A percentile compares a stretch with the other conserved stretches of the same genome.
phyloP scores from a whole-genome alignment of 805 yeast species.

The Ogataea pilisensis region DNA sequence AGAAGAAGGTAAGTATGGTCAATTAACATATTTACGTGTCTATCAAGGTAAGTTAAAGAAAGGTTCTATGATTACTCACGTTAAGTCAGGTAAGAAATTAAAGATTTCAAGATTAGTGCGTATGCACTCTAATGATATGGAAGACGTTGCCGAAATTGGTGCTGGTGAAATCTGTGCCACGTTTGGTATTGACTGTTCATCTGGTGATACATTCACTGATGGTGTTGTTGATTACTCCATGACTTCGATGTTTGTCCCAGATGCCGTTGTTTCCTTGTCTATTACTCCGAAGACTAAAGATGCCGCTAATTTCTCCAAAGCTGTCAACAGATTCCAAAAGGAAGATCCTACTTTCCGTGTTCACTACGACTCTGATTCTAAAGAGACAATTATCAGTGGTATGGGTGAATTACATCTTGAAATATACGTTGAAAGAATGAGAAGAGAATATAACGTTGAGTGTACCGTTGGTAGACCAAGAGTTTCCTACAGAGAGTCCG shows the following conservation, averaged over 20 bases:
- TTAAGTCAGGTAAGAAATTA: constrained; percentile 87
- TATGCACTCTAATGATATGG: constrained; percentile 99
- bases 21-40: constrained; percentile 92
- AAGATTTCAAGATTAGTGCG: constrained; percentile 92
- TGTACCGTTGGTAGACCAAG: constrained; percentile 96
- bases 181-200: constrained; percentile 97
- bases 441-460: constrained; percentile 93
- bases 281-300: constrained; percentile 87
- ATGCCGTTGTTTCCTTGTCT: constrained; percentile 93
- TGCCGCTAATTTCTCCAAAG: constrained; percentile 87
- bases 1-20: constrained; percentile 98
- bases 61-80: constrained; percentile 84
- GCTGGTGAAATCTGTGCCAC: constrained; percentile 99
- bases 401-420: constrained; percentile 98
- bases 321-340: constrained; percentile 94
- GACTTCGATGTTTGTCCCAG: constrained; percentile 99
- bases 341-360: constrained; percentile 99
- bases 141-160: constrained; percentile 90
- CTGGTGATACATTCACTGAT: constrained; percentile 96
- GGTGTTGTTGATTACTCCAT: constrained; percentile 77
- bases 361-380: constrained; percentile 81
- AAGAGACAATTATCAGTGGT: constrained; percentile 92
- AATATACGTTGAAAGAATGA: constrained; percentile 97
- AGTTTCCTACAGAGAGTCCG: constrained; percentile 96
- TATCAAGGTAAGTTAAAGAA: constrained; percentile 94